Evolutionary conservation across 2,329 filamentous ascomycete genomes (phyloP).

Genomic region (Aureobasidium sp.): DNA sequence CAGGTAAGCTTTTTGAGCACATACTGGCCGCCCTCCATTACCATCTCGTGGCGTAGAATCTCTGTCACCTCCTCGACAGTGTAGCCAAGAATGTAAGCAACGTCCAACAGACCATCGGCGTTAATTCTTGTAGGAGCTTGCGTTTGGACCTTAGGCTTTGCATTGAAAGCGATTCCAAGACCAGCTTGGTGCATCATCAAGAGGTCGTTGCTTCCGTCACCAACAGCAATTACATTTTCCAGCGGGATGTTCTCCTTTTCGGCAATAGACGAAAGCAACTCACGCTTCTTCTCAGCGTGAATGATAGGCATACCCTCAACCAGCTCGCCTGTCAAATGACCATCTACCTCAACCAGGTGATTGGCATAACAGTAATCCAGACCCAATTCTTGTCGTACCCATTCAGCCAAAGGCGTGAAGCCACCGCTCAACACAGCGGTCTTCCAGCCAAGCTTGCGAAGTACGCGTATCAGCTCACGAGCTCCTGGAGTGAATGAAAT

Average conservation of each 20-base stretch:
- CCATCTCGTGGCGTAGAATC: constrained; percentile 13
- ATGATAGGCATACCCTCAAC: constrained; percentile 63
- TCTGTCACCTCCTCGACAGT: constrained; percentile 20
- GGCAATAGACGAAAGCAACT: constrained; percentile 64
- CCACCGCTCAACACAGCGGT: constrained; percentile 88
- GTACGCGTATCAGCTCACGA: constrained; percentile 59
- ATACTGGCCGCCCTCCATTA: constrained; percentile 8
- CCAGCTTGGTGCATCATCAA: constrained; percentile 70
- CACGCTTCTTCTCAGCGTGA: constrained; percentile 65
- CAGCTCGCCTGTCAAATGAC: constrained; percentile 62
- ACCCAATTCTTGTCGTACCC: constrained; percentile 72
- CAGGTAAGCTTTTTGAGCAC: constrained; percentile 3
- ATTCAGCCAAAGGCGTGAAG: constrained; percentile 80
- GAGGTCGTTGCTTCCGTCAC: constrained; percentile 76
- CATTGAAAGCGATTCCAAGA: constrained; percentile 74
- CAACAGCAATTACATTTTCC: constrained; percentile 63
- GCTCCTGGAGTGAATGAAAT: constrained; percentile 80
- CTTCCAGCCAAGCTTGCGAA: constrained; percentile 74
- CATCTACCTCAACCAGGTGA: constrained; percentile 55
- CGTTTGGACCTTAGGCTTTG: constrained; percentile 73
- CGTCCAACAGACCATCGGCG: constrained; percentile 58
- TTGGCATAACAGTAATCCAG: constrained; percentile 88
- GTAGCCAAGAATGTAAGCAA: constrained; percentile 63
- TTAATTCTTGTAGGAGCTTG: constrained; percentile 67
- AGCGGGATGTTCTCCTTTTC: constrained; percentile 55